Evolutionary conservation across 2,329 filamentous ascomycete genomes (phyloP), one percentile per base, ranked within the genome.

Genomic region (Aspergillus sp.): DNA sequence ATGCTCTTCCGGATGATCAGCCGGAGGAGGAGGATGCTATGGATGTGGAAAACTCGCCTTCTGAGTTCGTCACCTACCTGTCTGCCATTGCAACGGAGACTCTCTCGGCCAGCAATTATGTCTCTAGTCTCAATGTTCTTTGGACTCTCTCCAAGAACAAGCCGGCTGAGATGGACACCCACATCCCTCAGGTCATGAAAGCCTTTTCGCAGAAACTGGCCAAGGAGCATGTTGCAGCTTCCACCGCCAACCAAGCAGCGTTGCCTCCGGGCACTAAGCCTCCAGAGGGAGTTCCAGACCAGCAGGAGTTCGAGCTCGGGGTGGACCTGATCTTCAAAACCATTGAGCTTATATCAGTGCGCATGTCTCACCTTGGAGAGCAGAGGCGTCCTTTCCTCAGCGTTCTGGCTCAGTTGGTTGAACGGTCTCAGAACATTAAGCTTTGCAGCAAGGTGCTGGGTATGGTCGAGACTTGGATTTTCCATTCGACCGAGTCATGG

Each of bases 391-490:
- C 95, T 0, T 99, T 98, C 80, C 85, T 99, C 1, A 98, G 93
- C 72, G 94, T 98, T 4, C 82, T 99, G 36, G 95, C 95, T 4
- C 95, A 93, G 17, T 83, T 99, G 21, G 94, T 99, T 3, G 95
- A 99, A 76, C 95, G 97, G 72, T 98, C 95, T 0, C 86, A 91
- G 76, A 95, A 94, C 71, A 89, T 89, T 60, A 85, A 87, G 19
- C 84, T 99, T 7, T 98, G 95, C 76, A 89, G 91, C 70, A 97
- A 97, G 79, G 93, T 99, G 57, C 81, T 99, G 28, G 87, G 89
- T 54, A 94, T 99, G 86, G 94, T 97, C 4, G 94, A 98, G 74
- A 86, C 84, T 32, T 99, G 96, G 96, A 91, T 99, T 5, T 99
- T 99, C 81, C 87, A 92, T 66, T 95, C 92, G 0, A 93, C 92